Percentiles rank a stretch among this genome's conserved stretches.
Evolutionary conservation across 2,329 filamentous ascomycete species (phyloP).

Genomic region (Apiospora sp.): DNA sequence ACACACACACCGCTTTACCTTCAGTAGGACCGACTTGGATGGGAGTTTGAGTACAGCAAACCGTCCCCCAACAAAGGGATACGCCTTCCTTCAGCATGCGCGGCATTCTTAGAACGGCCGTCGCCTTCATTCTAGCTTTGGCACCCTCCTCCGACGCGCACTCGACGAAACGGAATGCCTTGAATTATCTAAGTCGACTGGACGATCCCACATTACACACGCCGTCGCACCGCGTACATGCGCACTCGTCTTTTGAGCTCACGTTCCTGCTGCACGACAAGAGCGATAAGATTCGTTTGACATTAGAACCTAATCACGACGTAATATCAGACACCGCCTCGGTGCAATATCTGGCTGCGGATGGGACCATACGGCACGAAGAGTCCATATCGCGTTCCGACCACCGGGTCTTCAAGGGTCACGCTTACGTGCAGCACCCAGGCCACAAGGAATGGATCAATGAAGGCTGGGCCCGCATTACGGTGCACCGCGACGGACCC

Average conservation of each 20-base stretch:
- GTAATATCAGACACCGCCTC: conserved; percentile 80
- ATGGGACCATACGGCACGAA: conserved; percentile 72
- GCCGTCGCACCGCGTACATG: conserved; percentile 79
- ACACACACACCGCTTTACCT: neutral
- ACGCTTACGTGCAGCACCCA: conserved; percentile 72
- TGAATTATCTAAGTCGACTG: conserved; percentile 76
- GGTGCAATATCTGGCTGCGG: conserved; percentile 73
- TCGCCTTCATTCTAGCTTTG: conserved; percentile 40
- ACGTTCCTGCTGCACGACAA: conserved; percentile 77
- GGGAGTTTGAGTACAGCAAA: conserved; percentile 35
- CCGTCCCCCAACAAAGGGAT: conserved; percentile 36
- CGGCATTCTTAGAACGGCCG: conserved; percentile 38
- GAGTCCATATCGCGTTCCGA: conserved; percentile 75
- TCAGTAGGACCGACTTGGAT: conserved; percentile 31
- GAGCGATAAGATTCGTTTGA: conserved; percentile 76
- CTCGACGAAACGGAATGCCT: conserved; percentile 77
- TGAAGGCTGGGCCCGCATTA: conserved; percentile 87
- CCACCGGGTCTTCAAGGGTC: conserved; percentile 86
- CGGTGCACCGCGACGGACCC: conserved; percentile 77
- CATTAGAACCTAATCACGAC: conserved; percentile 90
- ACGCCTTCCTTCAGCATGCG: conserved; percentile 39
- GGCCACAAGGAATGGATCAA: conserved; percentile 74
- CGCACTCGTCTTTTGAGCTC: conserved; percentile 84
- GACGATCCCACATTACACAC: conserved; percentile 81
- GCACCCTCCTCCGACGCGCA: conserved; percentile 59